Evolutionary conservation across 768 basidiomycete genomes (phyloP).

Genomic region (Tylopilus plumbeoviolaceoides): DNA sequence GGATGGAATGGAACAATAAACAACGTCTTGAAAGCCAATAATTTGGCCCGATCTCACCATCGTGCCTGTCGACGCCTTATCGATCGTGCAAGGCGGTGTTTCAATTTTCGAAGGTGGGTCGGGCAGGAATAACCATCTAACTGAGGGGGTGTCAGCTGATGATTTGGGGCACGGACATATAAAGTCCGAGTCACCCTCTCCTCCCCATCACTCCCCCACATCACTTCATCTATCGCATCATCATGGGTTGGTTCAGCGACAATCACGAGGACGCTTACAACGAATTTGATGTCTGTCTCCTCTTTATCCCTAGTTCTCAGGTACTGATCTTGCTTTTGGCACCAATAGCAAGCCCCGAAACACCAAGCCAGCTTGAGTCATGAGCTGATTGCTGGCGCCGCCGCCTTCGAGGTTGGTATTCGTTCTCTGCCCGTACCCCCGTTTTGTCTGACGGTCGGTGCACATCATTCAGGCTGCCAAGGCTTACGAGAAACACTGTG

Average conservation of each 20-base stretch:
- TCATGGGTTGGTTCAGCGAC: neutral
- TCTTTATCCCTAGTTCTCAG: neutral
- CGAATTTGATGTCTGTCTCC: neutral
- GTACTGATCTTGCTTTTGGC: too few species aligned
- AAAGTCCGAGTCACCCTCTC: neutral
- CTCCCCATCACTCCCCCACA: neutral
- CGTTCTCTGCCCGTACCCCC: too few species aligned
- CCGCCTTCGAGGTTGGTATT: neutral
- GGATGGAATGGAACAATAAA: too few species aligned
- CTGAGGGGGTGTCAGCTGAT: too few species aligned
- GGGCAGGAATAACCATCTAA: too few species aligned
- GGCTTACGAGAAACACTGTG: conserved; percentile 16
- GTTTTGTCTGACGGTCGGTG: neutral
- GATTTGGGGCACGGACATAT: neutral
- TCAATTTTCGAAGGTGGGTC: too few species aligned
- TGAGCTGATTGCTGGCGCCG: neutral
- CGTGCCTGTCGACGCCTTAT: too few species aligned
- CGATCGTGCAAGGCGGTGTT: too few species aligned
- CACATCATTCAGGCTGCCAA: conserved; percentile 11
- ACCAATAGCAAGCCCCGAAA: neutral
- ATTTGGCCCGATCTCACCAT: too few species aligned
- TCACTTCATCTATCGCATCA: neutral
- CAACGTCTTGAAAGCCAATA: too few species aligned
- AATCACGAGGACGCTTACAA: neutral
- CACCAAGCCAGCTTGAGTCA: neutral